These are phyloP conservation scores for Aspergillus neoniger DNA, from an alignment of 2,329 filamentous ascomycete species.

Conservation along the genomic window DNA sequence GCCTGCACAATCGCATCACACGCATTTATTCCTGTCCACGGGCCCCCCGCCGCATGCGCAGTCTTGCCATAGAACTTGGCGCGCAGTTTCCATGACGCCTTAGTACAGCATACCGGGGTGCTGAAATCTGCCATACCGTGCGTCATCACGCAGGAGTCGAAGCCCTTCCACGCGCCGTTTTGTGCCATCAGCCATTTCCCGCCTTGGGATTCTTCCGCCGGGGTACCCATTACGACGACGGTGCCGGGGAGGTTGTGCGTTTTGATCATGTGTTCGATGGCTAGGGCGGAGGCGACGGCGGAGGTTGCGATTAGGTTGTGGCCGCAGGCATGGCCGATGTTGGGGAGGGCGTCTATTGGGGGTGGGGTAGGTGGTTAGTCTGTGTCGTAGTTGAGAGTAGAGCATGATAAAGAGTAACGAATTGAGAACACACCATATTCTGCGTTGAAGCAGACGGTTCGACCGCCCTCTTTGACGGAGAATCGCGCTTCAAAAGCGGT, in stretches of 20 bases:
- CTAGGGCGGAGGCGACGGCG: not conserved
- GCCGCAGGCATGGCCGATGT: not conserved
- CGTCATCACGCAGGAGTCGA: constrained; percentile 1
- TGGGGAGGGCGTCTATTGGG: not conserved
- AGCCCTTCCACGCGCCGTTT: not conserved
- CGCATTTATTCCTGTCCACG: not conserved
- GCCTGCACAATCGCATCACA: constrained; percentile 3
- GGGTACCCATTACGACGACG: not conserved
- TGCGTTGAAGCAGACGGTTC: constrained; percentile 1
- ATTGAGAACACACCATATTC: not conserved
- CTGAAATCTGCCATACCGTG: constrained; percentile 3
- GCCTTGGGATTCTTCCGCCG: not conserved
- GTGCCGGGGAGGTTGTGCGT: not conserved
- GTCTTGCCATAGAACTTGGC: constrained; percentile 1
- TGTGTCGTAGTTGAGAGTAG: not conserved
- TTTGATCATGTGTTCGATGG: not conserved
- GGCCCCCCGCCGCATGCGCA: not conserved
- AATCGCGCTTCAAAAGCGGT: not conserved
- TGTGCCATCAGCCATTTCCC: constrained; percentile 5
- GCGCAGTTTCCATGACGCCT: constrained; percentile 1
- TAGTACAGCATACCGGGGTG: not conserved
- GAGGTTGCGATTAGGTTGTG: constrained; percentile 1
- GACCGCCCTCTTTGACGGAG: not conserved
- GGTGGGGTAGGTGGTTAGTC: not conserved
- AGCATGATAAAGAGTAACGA: too few species aligned